Evolutionary conservation across 345 rosid genomes (phyloP).

Genomic region (Sonneratia caseolaris): DNA sequence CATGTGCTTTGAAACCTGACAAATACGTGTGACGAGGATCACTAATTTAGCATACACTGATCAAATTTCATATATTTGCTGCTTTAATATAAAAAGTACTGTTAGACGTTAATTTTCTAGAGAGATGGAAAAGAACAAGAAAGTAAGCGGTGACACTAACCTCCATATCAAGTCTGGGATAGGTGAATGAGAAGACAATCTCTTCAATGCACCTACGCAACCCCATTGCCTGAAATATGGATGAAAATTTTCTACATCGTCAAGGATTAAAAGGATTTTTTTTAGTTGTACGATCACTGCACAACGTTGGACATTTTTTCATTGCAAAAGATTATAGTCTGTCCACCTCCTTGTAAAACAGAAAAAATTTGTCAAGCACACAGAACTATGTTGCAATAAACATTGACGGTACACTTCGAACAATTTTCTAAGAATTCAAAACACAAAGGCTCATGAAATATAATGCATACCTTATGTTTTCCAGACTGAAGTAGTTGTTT

Average conservation of each 20-base stretch:
- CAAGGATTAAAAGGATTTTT: not conserved
- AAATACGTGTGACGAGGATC: not conserved
- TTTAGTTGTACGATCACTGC: not conserved
- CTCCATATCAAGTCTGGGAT: constrained; percentile 98
- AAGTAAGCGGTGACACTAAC: constrained; percentile 20
- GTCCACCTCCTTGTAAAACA: not conserved
- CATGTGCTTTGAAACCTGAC: constrained; percentile 86
- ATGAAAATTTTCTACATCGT: not conserved
- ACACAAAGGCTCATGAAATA: not conserved
- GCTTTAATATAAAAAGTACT: not conserved
- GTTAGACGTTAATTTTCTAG: not conserved
- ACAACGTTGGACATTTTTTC: not conserved
- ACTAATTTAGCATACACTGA: not conserved
- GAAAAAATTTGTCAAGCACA: not conserved
- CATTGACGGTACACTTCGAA: not conserved
- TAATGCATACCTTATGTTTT: constrained; percentile 48
- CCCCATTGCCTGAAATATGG: constrained; percentile 43
- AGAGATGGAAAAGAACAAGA: not conserved
- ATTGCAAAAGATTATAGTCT: not conserved
- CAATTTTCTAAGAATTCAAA: not conserved
- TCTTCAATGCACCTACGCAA: constrained; percentile 74
- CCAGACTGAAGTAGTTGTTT: constrained; percentile 58
- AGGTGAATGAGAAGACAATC: constrained; percentile 67
- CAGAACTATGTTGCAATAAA: not conserved
- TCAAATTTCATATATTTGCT: not conserved